Conservation (phyloP, 495 filamentous ascomycete genomes). For the Aspergillus sclerotiicarbonarius region DNA sequence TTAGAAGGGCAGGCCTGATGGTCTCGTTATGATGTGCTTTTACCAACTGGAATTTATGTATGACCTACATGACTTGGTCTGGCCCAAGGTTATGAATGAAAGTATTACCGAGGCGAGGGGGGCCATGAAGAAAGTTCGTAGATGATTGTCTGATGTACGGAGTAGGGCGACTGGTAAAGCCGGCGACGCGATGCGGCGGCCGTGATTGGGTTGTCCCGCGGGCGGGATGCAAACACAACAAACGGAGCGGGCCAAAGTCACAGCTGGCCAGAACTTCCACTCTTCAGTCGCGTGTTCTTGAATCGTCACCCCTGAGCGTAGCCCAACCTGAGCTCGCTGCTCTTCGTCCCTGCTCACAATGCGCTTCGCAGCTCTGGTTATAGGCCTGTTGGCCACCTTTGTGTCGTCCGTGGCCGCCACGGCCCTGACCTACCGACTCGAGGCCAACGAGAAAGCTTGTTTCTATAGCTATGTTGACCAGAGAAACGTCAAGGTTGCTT, state of each 20-base stretch:
- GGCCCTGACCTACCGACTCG: constrained; percentile 90
- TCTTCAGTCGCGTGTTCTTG: constrained; percentile 20
- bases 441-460: constrained; percentile 89
- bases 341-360: constrained; percentile 28
- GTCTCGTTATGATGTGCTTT: not conserved
- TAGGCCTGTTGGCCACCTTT: constrained; percentile 64
- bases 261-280: constrained; percentile 39
- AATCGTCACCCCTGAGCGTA: constrained; percentile 13
- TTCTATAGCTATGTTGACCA: constrained; percentile 79
- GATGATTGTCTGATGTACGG: constrained; percentile 6
- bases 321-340: constrained; percentile 10
- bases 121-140: not conserved
- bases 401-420: constrained; percentile 66
- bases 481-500: constrained; percentile 80
- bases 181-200: too few species aligned
- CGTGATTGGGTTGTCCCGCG: not conserved
- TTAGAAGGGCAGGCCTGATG: not conserved
- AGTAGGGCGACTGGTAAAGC: too few species aligned
- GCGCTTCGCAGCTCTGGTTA: constrained; percentile 39
- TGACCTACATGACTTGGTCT: not conserved
- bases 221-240: constrained; percentile 37
- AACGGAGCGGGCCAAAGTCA: constrained; percentile 29
- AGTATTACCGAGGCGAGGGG: not conserved
- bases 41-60: constrained; percentile 8
- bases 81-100: not conserved